Evolutionary conservation across 2,329 filamentous ascomycete species (phyloP), one percentile per base, ranked within the genome.

Genomic region (Trichothecium roseum): DNA sequence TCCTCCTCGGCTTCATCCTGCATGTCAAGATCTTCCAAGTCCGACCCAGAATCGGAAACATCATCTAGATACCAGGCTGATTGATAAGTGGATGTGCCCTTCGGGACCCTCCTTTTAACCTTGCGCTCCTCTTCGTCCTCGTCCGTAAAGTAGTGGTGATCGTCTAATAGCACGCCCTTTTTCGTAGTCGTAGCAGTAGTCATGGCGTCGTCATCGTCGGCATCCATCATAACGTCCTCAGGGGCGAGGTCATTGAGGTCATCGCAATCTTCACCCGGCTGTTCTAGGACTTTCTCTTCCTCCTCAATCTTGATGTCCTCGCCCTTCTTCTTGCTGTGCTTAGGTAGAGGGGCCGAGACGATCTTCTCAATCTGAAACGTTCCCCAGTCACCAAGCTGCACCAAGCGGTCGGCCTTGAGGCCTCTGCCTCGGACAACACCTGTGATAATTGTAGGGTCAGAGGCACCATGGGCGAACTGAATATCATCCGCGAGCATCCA

Each of bases 131-230:
- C 68, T 5, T 69, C 65, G 36, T 91, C 81, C 32, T 91, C 86
- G 30, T 96, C 89, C 0, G 88, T 88, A 53, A 96, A 98, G 58
- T 98, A 98, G 55, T 96, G 89, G 56, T 98, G 89, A 45, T 96
- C 89, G 46, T 98, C 91, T 8, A 98, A 69, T 28, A 98, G 64
- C 1, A 98, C 91, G 44, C 89, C 91, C 60, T 89, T 94, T 52
- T 80, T 79, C 30, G 70, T 66, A 2, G 66, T 63, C 4, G 57
- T 53, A 9, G 46, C 46, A 5, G 39, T 38, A 3, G 45, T 45
- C 48, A 59, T 54, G 20, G 54, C 54, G 13, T 63, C 62, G 16
- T 74, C 73, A 16, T 76, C 72, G 41, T 84, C 82, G 17, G 57
- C 59, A 16, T 68, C 57, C 85, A 94, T 91, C 39, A 75, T 66